Percentiles rank a stretch among this genome's conserved stretches.
phyloP scores from a whole-genome alignment of 2,329 filamentous ascomycete genomes.

The Colletotrichum incanum region DNA sequence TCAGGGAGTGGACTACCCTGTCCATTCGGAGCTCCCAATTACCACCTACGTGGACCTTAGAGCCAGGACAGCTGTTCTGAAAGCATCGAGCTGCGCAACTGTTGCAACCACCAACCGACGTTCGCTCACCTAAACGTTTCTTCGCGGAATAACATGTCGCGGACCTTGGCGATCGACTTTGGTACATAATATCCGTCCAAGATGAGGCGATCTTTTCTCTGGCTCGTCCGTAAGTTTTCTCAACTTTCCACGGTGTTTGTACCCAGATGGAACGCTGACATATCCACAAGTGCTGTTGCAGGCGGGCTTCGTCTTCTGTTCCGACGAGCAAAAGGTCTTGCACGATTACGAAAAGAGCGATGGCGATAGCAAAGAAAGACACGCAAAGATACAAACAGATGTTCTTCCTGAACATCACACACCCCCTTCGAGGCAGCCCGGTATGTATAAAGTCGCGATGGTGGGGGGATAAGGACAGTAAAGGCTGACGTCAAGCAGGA shows the following conservation, averaged over 20 bases:
- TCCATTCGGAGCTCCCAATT: slow-evolving; percentile 28
- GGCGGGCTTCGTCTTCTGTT: slow-evolving; percentile 55
- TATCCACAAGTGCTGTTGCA: slow-evolving; percentile 63
- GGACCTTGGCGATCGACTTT: slow-evolving; percentile 40
- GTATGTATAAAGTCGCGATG: slow-evolving; percentile 47
- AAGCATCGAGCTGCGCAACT: slow-evolving; percentile 29
- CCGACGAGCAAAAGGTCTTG: slow-evolving; percentile 58
- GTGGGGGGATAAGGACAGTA: slow-evolving; percentile 24
- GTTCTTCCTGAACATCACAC: slow-evolving; percentile 49
- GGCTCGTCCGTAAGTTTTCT: slow-evolving; percentile 59
- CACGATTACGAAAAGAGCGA: slow-evolving; percentile 50
- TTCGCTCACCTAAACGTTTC: slow-evolving; percentile 10
- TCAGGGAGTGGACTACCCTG: slow-evolving; percentile 15
- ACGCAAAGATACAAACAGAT: slow-evolving; percentile 52
- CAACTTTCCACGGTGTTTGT: slow-evolving; percentile 7
- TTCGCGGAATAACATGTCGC: slow-evolving; percentile 42
- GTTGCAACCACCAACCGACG: slow-evolving; percentile 12
- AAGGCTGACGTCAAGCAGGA: slow-evolving; percentile 53
- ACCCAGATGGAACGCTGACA: slow-evolving; percentile 27
- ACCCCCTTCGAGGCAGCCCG: slow-evolving; percentile 53
- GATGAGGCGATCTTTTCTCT: slow-evolving; percentile 60
- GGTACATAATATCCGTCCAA: slow-evolving; percentile 55
- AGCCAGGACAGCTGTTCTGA: slow-evolving; percentile 43
- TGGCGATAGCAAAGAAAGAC: slow-evolving; percentile 50
- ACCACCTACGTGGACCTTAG: slow-evolving; percentile 42